phyloP scores from a whole-genome alignment of 2,329 filamentous ascomycete species.

The Biscogniauxia marginata region DNA sequence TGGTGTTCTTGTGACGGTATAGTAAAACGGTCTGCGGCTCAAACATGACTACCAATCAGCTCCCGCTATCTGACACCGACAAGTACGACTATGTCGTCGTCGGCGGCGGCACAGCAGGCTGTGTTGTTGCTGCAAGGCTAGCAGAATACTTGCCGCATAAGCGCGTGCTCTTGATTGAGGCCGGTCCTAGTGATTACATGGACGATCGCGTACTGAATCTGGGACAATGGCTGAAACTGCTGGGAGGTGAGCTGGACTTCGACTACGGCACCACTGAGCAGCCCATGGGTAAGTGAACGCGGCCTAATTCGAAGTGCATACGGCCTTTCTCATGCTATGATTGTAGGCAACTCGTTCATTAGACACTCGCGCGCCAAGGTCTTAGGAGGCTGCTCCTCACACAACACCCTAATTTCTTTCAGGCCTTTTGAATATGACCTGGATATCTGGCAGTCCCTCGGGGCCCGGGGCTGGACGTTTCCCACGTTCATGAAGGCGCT shows the following conservation, averaged over 20 bases:
- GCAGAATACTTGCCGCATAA: slow-evolving; percentile 82
- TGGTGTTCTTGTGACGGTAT: background rate
- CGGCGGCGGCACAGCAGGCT: slow-evolving; percentile 82
- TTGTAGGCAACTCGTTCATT: slow-evolving; percentile 80
- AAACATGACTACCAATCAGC: slow-evolving; percentile 59
- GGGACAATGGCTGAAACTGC: slow-evolving; percentile 80
- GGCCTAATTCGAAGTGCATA: background rate
- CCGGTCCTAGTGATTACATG: slow-evolving; percentile 84
- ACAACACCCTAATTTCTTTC: slow-evolving; percentile 94
- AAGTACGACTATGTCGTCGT: slow-evolving; percentile 83
- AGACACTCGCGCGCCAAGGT: slow-evolving; percentile 91
- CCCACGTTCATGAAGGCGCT: slow-evolving; percentile 78
- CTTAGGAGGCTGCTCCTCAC: slow-evolving; percentile 86
- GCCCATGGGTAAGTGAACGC: slow-evolving; percentile 60
- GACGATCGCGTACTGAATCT: slow-evolving; percentile 84
- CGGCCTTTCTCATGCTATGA: slow-evolving; percentile 23
- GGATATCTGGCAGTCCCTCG: slow-evolving; percentile 77
- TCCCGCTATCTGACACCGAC: slow-evolving; percentile 62
- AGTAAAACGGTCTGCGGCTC: slow-evolving; percentile 1
- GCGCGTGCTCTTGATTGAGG: slow-evolving; percentile 80
- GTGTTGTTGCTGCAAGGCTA: slow-evolving; percentile 77
- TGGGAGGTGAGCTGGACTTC: slow-evolving; percentile 87
- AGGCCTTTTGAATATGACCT: slow-evolving; percentile 87
- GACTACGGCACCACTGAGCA: slow-evolving; percentile 89
- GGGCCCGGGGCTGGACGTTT: slow-evolving; percentile 84